These are phyloP conservation scores for Lolium perenne DNA, from an alignment of 176 grass and related monocot genomes.

Conservation along the genomic window DNA sequence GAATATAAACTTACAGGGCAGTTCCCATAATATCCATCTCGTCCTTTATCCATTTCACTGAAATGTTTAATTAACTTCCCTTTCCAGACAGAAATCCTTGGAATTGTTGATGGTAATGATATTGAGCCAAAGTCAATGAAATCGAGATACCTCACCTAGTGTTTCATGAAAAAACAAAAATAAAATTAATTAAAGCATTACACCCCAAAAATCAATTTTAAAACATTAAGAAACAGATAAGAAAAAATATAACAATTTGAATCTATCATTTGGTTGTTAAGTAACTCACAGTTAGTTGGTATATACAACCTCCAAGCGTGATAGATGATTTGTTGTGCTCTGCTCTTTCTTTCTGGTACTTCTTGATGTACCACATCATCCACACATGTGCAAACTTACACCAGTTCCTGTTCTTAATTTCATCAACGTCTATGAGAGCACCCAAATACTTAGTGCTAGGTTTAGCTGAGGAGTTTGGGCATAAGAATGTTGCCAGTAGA, in stretches of 20 bases:
- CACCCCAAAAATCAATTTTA: no score
- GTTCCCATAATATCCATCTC: not conserved
- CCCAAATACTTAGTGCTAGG: not conserved
- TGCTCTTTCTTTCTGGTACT: not conserved
- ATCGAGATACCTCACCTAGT: not conserved
- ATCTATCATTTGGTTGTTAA: no score
- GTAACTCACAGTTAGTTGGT: no score
- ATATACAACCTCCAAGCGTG: not conserved
- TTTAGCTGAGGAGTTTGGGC: not conserved
- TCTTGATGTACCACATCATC: not conserved
- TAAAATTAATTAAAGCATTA: no score
- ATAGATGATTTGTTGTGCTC: not conserved
- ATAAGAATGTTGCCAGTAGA: not conserved
- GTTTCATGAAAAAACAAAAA: no score
- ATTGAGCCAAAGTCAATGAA: not conserved
- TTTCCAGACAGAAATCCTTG: not conserved
- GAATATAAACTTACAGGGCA: not conserved
- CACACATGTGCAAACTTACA: not conserved
- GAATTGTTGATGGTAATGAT: not conserved
- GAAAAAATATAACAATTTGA: no score
- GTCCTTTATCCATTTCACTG: not conserved
- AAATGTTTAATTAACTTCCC: not conserved
- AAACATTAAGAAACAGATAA: no score
- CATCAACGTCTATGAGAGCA: not conserved
- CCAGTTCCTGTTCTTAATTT: not conserved